Conservation (phyloP, 139 green algal species). For the Tetradesmus lagerheimii region DNA sequence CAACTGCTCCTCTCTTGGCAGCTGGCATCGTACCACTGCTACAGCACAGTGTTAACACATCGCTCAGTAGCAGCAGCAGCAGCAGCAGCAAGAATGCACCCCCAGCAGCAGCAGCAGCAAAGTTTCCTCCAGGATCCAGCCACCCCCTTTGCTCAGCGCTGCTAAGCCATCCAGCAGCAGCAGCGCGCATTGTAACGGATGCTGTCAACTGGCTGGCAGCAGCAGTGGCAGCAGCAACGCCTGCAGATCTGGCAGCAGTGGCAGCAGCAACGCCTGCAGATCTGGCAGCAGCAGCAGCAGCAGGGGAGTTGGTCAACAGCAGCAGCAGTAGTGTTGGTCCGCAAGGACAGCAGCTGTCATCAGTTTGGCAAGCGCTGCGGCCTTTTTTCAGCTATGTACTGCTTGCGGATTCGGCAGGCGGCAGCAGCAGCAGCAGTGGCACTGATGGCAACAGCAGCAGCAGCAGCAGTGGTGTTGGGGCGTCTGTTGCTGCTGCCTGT, state of each 20-base stretch:
- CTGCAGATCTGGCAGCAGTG: conserved; percentile 9
- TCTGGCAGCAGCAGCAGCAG: conserved; percentile 1
- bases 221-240: neutral
- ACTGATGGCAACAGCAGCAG: neutral
- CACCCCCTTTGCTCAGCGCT: conserved; percentile 24
- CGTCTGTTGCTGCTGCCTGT: neutral
- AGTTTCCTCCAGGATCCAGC: conserved; percentile 10
- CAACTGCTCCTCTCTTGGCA: neutral
- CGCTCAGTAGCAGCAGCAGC: conserved; percentile 15
- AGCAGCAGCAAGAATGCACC: conserved; percentile 21
- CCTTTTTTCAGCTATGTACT: conserved; percentile 25
- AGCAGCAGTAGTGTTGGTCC: neutral
- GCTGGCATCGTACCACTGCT: neutral
- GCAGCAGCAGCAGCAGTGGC: neutral
- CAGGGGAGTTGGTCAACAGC: neutral
- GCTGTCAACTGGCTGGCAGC: conserved; percentile 43
- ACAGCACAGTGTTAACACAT: neutral
- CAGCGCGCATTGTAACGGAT: neutral
- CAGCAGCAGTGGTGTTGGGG: neutral
- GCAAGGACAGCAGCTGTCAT: neutral
- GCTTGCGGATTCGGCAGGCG: neutral
- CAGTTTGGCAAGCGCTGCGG: neutral
- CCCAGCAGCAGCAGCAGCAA: too few species aligned
- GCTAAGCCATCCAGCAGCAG: conserved; percentile 39
- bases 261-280: neutral